Evolutionary conservation across 495 filamentous ascomycete genomes (phyloP).

Genomic region (Penicillium waksmanii): DNA sequence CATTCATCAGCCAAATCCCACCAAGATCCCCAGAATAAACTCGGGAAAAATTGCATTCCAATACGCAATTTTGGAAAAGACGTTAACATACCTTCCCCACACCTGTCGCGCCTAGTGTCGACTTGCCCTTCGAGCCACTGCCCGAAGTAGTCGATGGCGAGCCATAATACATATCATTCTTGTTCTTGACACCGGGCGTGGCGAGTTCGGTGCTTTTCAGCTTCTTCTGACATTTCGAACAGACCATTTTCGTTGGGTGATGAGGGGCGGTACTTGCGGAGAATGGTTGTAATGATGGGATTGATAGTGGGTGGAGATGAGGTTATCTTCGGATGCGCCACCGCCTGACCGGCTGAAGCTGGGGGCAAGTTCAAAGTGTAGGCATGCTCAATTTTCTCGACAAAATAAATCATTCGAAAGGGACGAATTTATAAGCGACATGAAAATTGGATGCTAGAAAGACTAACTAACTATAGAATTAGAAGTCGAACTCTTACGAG

Average conservation of each 20-base stretch:
- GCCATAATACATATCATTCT: slow-evolving; percentile 73
- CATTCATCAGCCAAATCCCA: slow-evolving; percentile 1
- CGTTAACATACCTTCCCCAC: slow-evolving; percentile 36
- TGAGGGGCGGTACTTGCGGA: slow-evolving; percentile 13
- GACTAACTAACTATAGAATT: no score
- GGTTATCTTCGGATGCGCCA: slow-evolving; percentile 23
- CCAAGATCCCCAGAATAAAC: background rate
- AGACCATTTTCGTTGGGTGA: slow-evolving; percentile 58
- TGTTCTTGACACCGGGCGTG: slow-evolving; percentile 71
- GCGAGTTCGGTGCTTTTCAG: slow-evolving; percentile 65
- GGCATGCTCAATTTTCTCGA: no score
- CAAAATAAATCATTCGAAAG: no score
- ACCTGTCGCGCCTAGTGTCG: slow-evolving; percentile 43
- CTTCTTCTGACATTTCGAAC: slow-evolving; percentile 67
- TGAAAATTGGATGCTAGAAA: no score
- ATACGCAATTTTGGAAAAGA: slow-evolving; percentile 1
- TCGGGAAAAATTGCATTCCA: background rate
- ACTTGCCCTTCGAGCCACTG: slow-evolving; percentile 54
- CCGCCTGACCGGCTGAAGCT: slow-evolving; percentile 16
- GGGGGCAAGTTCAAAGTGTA: no score
- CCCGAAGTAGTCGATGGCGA: slow-evolving; percentile 64
- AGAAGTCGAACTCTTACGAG: no score
- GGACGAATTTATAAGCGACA: no score
- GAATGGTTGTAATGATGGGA: background rate
- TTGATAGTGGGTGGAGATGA: slow-evolving; percentile 5